A percentile compares a stretch with the other conserved stretches of the same genome.
Conservation (phyloP, 805 yeast species). For the Suhomyces faveliae region DNA sequence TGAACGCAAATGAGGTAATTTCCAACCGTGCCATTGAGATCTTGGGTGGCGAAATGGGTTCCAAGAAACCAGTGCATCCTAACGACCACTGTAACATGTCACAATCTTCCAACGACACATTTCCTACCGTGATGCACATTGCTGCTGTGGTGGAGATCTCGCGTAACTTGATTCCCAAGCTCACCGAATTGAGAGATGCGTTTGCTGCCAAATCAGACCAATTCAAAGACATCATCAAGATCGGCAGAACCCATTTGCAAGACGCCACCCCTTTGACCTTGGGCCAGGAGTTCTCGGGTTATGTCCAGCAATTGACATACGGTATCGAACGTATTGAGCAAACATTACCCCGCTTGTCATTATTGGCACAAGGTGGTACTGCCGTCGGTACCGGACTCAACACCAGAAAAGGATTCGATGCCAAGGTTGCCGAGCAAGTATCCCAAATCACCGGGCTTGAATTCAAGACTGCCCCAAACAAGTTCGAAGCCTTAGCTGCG, state of each 20-base stretch:
- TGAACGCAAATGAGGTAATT: constrained; percentile 42
- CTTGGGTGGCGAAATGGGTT: constrained; percentile 37
- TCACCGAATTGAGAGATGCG: constrained; percentile 34
- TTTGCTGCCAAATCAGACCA: constrained; percentile 29
- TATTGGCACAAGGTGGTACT: constrained; percentile 42
- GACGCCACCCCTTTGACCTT: constrained; percentile 42
- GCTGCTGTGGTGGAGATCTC: constrained; percentile 39
- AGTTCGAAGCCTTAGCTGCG: constrained; percentile 42
- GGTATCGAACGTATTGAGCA: constrained; percentile 34
- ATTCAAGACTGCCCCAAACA: constrained; percentile 39
- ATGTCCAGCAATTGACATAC: constrained; percentile 36
- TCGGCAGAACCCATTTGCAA: constrained; percentile 42
- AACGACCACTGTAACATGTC: constrained; percentile 43
- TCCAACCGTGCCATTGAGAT: constrained; percentile 40
- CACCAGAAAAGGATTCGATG: constrained; percentile 38
- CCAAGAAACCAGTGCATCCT: constrained; percentile 40
- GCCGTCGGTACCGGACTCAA: constrained; percentile 44
- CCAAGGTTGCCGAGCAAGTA: constrained; percentile 33
- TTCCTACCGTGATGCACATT: constrained; percentile 43
- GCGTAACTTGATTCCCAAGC: constrained; percentile 29
- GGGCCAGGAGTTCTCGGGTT: constrained; percentile 42
- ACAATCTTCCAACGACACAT: constrained; percentile 39
- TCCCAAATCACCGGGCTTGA: constrained; percentile 31
- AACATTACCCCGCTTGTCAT: constrained; percentile 32
- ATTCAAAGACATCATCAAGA: constrained; percentile 35